Percentiles rank a stretch among this genome's conserved stretches.
These are phyloP conservation scores for Pythium dissimile DNA, from an alignment of 352 stramenopile species.

Conservation along the genomic window DNA sequence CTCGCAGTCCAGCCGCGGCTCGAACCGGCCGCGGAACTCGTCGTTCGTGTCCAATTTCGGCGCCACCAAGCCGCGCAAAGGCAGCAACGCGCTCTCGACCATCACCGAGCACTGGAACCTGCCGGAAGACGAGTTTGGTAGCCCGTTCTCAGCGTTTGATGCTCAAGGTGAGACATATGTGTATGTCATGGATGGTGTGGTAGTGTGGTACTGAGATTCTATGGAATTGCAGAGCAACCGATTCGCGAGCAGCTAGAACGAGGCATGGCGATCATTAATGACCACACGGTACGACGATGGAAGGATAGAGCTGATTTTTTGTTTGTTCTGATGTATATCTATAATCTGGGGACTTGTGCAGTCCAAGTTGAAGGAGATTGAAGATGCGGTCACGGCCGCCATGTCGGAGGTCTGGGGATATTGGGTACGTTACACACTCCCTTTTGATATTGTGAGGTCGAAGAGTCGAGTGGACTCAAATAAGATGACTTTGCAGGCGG, in stretches of 20 bases:
- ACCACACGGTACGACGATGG: constrained; percentile 59
- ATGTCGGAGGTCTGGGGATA: constrained; percentile 91
- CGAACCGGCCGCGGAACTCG: constrained; percentile 41
- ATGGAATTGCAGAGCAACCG: constrained; percentile 50
- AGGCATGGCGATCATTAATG: constrained; percentile 82
- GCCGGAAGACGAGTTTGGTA: constrained; percentile 71
- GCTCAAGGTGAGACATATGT: constrained; percentile 46
- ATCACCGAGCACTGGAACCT: constrained; percentile 89
- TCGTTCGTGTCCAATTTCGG: constrained; percentile 84
- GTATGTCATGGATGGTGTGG: neutral
- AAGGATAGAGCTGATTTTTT: no score
- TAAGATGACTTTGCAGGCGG: constrained; percentile 33
- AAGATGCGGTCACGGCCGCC: constrained; percentile 78
- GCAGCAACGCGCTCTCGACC: constrained; percentile 75
- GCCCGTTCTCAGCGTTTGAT: constrained; percentile 75
- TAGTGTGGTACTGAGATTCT: neutral
- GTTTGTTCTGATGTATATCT: neutral
- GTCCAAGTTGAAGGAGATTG: constrained; percentile 85
- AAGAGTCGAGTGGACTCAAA: no score
- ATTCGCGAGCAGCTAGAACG: constrained; percentile 80
- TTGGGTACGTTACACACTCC: constrained; percentile 73
- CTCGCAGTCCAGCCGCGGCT: constrained; percentile 48
- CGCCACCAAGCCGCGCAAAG: constrained; percentile 55
- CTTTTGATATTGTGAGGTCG: neutral
- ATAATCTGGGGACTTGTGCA: constrained; percentile 9